Evolutionary conservation across 495 filamentous ascomycete species (phyloP).

Genomic region (Lasiosphaeria miniovina): DNA sequence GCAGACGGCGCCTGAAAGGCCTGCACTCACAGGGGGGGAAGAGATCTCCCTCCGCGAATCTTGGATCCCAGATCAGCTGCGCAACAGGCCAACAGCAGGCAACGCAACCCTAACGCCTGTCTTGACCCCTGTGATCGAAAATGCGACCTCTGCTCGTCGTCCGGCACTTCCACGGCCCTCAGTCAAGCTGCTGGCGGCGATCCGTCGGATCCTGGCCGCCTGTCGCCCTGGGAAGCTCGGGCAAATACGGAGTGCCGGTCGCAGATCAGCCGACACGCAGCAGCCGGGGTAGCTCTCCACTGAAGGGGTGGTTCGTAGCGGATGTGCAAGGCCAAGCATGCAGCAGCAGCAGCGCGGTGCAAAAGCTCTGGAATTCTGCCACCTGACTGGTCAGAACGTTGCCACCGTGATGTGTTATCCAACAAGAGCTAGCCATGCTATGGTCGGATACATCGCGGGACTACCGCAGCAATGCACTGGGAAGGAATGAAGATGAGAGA

Average conservation of each 20-base stretch:
- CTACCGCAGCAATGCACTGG: no score
- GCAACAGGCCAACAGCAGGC: slow-evolving; percentile 9
- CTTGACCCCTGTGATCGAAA: slow-evolving; percentile 32
- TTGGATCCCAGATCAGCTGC: slow-evolving; percentile 32
- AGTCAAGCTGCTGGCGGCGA: slow-evolving; percentile 21
- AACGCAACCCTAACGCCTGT: slow-evolving; percentile 7
- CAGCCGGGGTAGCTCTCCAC: not conserved
- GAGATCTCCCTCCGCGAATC: slow-evolving; percentile 31
- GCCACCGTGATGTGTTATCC: not conserved
- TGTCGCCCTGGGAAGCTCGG: not conserved
- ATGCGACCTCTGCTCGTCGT: slow-evolving; percentile 14
- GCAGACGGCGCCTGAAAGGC: slow-evolving; percentile 13
- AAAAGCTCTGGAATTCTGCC: slow-evolving; percentile 6
- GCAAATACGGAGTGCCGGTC: not conserved
- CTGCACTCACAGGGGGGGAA: slow-evolving; percentile 21
- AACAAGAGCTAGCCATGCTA: not conserved
- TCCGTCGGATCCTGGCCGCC: slow-evolving; percentile 6
- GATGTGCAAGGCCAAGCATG: slow-evolving; percentile 9
- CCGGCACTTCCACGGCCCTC: slow-evolving; percentile 30
- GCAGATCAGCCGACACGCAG: slow-evolving; percentile 15
- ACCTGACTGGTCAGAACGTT: slow-evolving; percentile 13
- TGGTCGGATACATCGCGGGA: not conserved
- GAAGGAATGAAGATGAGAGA: no score
- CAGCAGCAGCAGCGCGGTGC: slow-evolving; percentile 7
- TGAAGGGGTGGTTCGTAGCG: slow-evolving; percentile 2